Base-by-base conservation (phyloP, 768 basidiomycete species). In the Boletus speciosus region DNA sequence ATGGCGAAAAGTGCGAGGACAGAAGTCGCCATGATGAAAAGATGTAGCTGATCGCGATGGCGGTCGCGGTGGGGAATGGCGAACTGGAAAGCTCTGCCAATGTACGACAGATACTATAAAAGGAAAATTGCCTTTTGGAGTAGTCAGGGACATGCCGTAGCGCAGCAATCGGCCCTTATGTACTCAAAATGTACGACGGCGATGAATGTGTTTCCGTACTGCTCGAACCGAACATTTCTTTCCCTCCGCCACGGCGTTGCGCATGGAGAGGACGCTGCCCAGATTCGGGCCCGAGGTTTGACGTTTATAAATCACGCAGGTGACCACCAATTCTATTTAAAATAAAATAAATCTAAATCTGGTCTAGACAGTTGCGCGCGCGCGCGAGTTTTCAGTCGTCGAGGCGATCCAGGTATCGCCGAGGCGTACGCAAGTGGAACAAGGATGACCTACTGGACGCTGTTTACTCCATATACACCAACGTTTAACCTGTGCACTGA, bases 141-240 rank as follows among this genome's bases (percentile, higher is more conserved):
- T 41, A 52, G 19, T 25, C 58, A 55, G 65, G 55, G 55, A 49
- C 45, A 52, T 71, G 60, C 69, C 67, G 65, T 66, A 64, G 48
- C 53, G 56, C 64, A 55, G 64, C 57, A 68, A 68, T 67, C 57
- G 66, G 66, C 49, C 39, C 47, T 68, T 66, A 51, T 66, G 64
- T 68, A 66, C 57, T 47, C 38, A 38, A 21, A 32, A 34, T 21
- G 31, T 34, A 25, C 31, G 48, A 55, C 59, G 56, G 59, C 50
- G 36, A 56, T 55, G 57, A 52, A 45, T 36, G 21, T 25, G 23
- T 31, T 31, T 32, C 31, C 31, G 31, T 32, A 4, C 10, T 32
- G 4, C 31, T 32, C 31, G 31, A 32, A 32, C 31, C 31, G 31
- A 32, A 6, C 12, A 19, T 11, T 9, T 11, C 49, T 6, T 41